phyloP scores from a whole-genome alignment of 2,329 filamentous ascomycete genomes.

The Kalmusia sp. region DNA sequence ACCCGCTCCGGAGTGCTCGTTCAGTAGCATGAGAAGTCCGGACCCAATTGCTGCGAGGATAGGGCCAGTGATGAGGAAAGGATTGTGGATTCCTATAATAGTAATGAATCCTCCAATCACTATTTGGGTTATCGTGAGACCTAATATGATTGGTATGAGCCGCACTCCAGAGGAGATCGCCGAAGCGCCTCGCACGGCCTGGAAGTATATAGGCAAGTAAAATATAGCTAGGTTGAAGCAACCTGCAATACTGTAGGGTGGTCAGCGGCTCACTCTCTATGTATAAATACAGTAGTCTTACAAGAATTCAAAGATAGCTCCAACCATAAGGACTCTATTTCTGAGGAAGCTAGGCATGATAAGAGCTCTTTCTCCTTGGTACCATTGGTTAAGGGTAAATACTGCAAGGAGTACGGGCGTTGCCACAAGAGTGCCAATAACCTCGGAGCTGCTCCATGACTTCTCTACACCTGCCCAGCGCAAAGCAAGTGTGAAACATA shows the following conservation, averaged over 20 bases:
- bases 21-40: slow-evolving; percentile 53
- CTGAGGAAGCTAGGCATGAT: neutral
- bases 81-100: slow-evolving; percentile 41
- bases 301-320: neutral
- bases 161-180: slow-evolving; percentile 49
- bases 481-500: slow-evolving; percentile 29
- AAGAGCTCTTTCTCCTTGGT: neutral
- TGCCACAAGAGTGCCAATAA: slow-evolving; percentile 53
- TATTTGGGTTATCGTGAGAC: slow-evolving; percentile 24
- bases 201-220: slow-evolving; percentile 59
- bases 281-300: too few relatives aligned
- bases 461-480: slow-evolving; percentile 28
- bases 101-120: slow-evolving; percentile 24
- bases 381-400: neutral
- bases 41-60: slow-evolving; percentile 29
- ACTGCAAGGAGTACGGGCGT: neutral
- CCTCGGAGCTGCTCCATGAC: slow-evolving; percentile 32
- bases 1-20: slow-evolving; percentile 38
- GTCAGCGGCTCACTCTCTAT: too few relatives aligned
- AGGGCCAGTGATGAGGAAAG: slow-evolving; percentile 5
- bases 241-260: too few relatives aligned
- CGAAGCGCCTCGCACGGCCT: slow-evolving; percentile 45
- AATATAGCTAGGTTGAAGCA: too few relatives aligned
- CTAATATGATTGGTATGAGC: slow-evolving; percentile 52
- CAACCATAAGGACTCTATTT: neutral